Evolutionary conservation across 352 stramenopile genomes (phyloP), one percentile per base, ranked within the genome.

Genomic region (Globisporangium cylindrosporum): DNA sequence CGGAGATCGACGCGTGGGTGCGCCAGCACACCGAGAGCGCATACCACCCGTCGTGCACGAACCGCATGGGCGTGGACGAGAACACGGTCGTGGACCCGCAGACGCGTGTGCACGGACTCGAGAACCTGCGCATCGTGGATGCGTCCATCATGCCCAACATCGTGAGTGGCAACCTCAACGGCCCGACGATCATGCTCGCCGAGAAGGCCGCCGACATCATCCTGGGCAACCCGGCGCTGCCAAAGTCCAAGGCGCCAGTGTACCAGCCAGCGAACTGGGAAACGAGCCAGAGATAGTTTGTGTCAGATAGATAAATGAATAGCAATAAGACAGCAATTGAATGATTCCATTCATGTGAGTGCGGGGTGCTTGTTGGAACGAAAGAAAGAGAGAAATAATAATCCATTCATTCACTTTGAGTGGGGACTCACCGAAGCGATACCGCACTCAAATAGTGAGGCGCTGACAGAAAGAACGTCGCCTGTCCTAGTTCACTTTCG

Each of bases 141-240:
- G 93, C 95, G 34, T 97, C 89, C 49, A 92, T 98, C 68, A 98
- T 98, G 82, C 94, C 94, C 48, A 95, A 92, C 72, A 97, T 98
- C 59, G 80, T 97, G 60, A 98, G 92, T 61, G 95, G 95, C 54
- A 98, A 98, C 72, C 81, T 97, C 20, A 98, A 98, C 74, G 91
- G 75, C 1, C 96, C 93, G n/a, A 91, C 93, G 34, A 96, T 98
- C 72, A 97, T 98, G 80, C 78, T 98, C 41, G 95, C 90, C 12
- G 94, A 98, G 71, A 98, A 97, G 73, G 92, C 90, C 20, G 93
- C 95, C 43, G 90, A 98, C 64, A 94, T 98, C 65, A 97, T 98
- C 54, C 74, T 94, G 46, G 85, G 82, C 57, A 90, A 89, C 65
- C 69, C 71, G 34, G 67, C 86, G 51, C 77, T 95, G 56, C 79